phyloP scores from a whole-genome alignment of 2,329 filamentous ascomycete species.

The Colletotrichum eleusines region DNA sequence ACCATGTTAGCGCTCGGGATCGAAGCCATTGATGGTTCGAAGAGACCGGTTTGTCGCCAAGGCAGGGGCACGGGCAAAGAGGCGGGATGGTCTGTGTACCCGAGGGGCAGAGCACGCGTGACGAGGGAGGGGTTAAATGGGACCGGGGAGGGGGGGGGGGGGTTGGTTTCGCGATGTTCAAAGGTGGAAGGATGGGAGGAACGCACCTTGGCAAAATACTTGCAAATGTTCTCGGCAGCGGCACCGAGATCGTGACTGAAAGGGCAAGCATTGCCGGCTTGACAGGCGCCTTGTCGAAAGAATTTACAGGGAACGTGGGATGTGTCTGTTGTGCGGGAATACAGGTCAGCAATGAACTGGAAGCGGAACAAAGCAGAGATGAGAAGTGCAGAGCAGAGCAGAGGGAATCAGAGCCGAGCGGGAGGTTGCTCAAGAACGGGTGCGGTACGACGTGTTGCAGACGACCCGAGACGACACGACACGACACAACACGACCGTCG shows the following conservation, averaged over 20 bases:
- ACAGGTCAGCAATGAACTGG: constrained; percentile 34
- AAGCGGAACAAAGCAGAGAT: constrained; percentile 11
- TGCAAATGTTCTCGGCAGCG: constrained; percentile 90
- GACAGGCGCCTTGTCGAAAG: constrained; percentile 95
- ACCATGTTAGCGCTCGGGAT: constrained; percentile 24
- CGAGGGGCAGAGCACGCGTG: constrained; percentile 28
- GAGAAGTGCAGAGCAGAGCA: no score
- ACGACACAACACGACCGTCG: background rate
- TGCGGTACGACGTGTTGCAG: constrained; percentile 40
- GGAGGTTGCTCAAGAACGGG: constrained; percentile 36
- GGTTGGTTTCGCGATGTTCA: constrained; percentile 1
- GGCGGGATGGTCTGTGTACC: constrained; percentile 30
- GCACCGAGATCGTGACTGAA: constrained; percentile 94
- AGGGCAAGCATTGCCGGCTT: constrained; percentile 94
- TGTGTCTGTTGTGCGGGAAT: constrained; percentile 72
- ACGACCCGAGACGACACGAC: no score
- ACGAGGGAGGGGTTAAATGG: constrained; percentile 40
- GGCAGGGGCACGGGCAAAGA: constrained; percentile 18
- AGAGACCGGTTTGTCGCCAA: constrained; percentile 26
- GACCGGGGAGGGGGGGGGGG: background rate
- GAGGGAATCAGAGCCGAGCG: constrained; percentile 21
- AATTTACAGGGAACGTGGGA: constrained; percentile 99
- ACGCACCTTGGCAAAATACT: constrained; percentile 96
- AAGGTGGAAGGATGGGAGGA: constrained; percentile 2
- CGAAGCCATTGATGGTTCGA: background rate